Conservation (phyloP, 768 basidiomycete genomes). For the Suillus paluster region DNA sequence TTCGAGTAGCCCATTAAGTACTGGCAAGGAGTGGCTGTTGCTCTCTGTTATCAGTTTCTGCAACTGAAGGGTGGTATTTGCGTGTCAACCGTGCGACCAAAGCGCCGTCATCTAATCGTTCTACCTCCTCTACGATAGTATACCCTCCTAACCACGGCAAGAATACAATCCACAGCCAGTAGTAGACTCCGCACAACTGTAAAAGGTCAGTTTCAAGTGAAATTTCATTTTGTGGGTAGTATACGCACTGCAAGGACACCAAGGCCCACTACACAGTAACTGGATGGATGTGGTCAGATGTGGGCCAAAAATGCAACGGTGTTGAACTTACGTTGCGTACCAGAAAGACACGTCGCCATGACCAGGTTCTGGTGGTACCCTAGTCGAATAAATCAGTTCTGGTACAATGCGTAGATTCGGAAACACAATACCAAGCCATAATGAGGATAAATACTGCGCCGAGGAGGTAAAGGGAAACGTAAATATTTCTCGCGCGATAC, state of each 20-base stretch:
- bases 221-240: no score
- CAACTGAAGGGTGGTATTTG: background rate
- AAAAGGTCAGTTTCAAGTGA: slow-evolving; percentile 2
- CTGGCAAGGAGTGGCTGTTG: background rate
- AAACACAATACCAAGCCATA: slow-evolving; percentile 35
- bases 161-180: slow-evolving; percentile 46
- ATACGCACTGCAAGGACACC: slow-evolving; percentile 28
- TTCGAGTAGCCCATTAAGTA: background rate
- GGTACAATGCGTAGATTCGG: background rate
- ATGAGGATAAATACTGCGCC: slow-evolving; percentile 34
- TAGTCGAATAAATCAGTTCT: slow-evolving; percentile 10
- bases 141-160: slow-evolving; percentile 50
- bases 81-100: slow-evolving; percentile 39
- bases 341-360: slow-evolving; percentile 37
- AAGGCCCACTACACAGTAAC: slow-evolving; percentile 33
- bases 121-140: slow-evolving; percentile 51
- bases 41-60: background rate
- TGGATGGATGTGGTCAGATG: slow-evolving; percentile 3
- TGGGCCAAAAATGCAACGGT: background rate
- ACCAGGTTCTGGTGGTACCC: slow-evolving; percentile 32
- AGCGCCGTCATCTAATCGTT: slow-evolving; percentile 41
- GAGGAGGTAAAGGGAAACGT: slow-evolving; percentile 24
- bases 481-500: slow-evolving; percentile 25
- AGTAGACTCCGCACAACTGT: slow-evolving; percentile 30
- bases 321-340: slow-evolving; percentile 27